These are phyloP conservation scores for Aspergillus ellipticus DNA, from an alignment of 495 filamentous ascomycete genomes.

Conservation along the genomic window DNA sequence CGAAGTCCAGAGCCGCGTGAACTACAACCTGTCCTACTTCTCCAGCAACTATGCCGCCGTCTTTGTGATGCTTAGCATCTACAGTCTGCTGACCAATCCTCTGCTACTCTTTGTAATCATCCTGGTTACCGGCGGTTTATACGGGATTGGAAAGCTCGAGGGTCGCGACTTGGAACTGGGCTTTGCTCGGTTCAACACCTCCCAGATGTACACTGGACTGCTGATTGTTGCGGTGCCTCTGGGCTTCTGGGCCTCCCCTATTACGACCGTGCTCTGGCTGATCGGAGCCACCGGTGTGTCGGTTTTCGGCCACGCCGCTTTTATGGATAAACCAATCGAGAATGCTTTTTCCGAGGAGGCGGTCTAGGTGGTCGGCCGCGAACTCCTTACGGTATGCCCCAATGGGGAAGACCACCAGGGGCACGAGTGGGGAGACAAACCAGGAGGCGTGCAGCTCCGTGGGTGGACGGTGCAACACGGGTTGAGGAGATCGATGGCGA, in stretches of 20 bases:
- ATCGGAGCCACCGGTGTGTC: conserved; percentile 89
- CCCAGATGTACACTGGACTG: conserved; percentile 89
- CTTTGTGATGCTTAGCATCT: conserved; percentile 92
- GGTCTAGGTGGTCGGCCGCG: conserved; percentile 99
- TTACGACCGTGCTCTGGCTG: conserved; percentile 83
- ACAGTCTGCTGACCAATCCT: conserved; percentile 83
- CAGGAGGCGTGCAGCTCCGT: conserved; percentile 55
- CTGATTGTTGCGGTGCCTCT: conserved; percentile 78
- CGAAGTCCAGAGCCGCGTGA: conserved; percentile 89
- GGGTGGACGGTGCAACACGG: conserved; percentile 46
- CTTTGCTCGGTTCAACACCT: conserved; percentile 75
- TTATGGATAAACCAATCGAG: conserved; percentile 99
- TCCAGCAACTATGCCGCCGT: conserved; percentile 96
- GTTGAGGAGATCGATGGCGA: conserved; percentile 74
- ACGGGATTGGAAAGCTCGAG: conserved; percentile 80
- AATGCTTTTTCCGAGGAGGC: conserved; percentile 99
- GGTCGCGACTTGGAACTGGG: conserved; percentile 87
- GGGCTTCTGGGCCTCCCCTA: conserved; percentile 75
- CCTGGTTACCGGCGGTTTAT: conserved; percentile 80
- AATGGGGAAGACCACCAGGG: conserved; percentile 98
- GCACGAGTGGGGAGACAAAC: conserved; percentile 59
- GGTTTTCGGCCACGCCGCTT: conserved; percentile 89
- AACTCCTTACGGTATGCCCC: conserved; percentile 93
- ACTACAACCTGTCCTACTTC: conserved; percentile 96
- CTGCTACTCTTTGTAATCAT: conserved; percentile 86